Conservation (phyloP, 805 yeast genomes). For the Kockiozyma suomiensis region DNA sequence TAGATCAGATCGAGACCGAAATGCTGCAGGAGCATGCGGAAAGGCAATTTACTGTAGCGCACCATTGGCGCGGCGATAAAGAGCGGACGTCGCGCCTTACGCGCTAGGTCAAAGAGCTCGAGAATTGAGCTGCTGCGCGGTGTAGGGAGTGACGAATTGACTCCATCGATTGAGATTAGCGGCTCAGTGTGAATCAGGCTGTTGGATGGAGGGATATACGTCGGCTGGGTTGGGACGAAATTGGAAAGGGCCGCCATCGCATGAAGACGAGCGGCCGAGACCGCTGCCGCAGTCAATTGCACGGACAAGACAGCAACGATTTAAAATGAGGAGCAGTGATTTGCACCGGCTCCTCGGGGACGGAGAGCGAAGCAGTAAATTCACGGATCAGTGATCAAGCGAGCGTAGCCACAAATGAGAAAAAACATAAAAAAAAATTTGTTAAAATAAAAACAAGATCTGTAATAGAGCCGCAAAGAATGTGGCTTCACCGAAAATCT, state of each 20-base stretch:
- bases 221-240: not conserved
- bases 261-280: not conserved
- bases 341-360: too few relatives aligned
- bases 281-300: not conserved
- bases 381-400: not conserved
- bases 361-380: not conserved
- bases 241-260: not conserved
- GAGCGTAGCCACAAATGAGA: too few relatives aligned
- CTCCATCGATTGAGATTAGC: slow-evolving; percentile 3
- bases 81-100: slow-evolving; percentile 51
- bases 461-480: not conserved
- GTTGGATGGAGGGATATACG: not conserved
- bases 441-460: not conserved
- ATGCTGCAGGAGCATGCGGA: slow-evolving; percentile 64
- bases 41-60: slow-evolving; percentile 90
- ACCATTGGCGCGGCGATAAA: slow-evolving; percentile 94
- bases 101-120: slow-evolving; percentile 11
- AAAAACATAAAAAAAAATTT: not conserved
- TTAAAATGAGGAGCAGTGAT: too few relatives aligned
- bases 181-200: not conserved
- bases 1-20: slow-evolving; percentile 40
- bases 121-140: slow-evolving; percentile 2
- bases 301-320: not conserved
- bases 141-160: not conserved
- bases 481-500: not conserved